Evolutionary conservation across 2,329 filamentous ascomycete genomes (phyloP).

Genomic region (Fusarium nematophilum): DNA sequence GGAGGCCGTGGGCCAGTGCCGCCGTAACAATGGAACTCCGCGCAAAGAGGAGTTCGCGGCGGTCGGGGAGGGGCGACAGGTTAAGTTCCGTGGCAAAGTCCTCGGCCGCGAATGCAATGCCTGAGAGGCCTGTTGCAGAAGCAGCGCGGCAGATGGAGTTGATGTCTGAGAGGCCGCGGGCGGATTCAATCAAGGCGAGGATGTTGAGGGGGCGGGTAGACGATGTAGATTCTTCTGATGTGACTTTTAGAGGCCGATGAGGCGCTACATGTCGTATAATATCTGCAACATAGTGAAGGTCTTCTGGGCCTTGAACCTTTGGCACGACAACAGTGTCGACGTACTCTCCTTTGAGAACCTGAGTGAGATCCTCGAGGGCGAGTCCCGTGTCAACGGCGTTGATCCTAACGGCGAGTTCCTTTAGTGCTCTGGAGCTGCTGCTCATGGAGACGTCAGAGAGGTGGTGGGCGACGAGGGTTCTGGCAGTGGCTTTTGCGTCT

Average conservation of each 20-base stretch:
- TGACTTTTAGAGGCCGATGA: not conserved
- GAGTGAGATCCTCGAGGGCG: conserved; percentile 1
- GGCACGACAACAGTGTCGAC: conserved; percentile 5
- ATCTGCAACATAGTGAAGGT: conserved; percentile 9
- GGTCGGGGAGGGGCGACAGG: conserved; percentile 4
- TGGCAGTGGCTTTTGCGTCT: not conserved
- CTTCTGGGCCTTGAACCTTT: conserved; percentile 2
- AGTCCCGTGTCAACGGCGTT: conserved; percentile 10
- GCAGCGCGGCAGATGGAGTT: conserved; percentile 4
- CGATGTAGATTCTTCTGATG: not conserved
- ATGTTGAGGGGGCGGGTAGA: conserved; percentile 3
- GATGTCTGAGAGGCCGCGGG: conserved; percentile 2
- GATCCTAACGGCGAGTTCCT: conserved; percentile 4
- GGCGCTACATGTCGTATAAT: conserved; percentile 4
- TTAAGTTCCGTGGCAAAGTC: conserved; percentile 10
- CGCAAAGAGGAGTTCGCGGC: conserved; percentile 1
- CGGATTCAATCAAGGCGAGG: conserved; percentile 4
- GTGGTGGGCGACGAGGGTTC: conserved; percentile 6
- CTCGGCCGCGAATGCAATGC: conserved; percentile 11
- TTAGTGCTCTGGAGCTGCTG: not conserved
- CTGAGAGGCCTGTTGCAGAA: not conserved
- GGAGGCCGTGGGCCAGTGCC: not conserved
- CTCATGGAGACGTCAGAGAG: conserved; percentile 1
- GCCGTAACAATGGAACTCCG: conserved; percentile 6
- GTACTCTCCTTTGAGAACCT: not conserved